Conservation (phyloP, 352 stramenopile species). For the Phytophthora sp. region DNA sequence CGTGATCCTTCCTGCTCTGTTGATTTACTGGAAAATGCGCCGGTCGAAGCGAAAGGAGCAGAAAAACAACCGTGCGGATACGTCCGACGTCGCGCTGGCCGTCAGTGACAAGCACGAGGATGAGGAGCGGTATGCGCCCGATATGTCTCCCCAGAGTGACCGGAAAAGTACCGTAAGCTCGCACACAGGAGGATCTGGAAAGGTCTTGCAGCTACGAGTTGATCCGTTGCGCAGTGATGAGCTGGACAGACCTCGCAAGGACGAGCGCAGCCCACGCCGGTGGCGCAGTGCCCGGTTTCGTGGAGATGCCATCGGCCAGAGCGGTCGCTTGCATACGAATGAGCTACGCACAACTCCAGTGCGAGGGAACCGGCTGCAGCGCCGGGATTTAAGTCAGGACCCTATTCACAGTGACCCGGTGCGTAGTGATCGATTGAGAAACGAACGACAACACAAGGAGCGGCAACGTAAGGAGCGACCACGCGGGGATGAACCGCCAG, state of each 20-base stretch:
- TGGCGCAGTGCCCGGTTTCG: constrained; percentile 25
- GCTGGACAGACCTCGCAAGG: constrained; percentile 13
- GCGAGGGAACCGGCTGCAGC: constrained; percentile 24
- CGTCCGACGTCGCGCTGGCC: constrained; percentile 29
- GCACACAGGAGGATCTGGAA: constrained; percentile 21
- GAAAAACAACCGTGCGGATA: constrained; percentile 9
- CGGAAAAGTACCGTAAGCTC: constrained; percentile 27
- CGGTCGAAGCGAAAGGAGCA: constrained; percentile 25
- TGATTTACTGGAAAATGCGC: constrained; percentile 37
- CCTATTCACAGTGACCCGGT: constrained; percentile 25
- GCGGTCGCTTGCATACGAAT: constrained; percentile 21
- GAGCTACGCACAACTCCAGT: constrained; percentile 23
- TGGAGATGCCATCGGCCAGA: constrained; percentile 13
- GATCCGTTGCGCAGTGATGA: constrained; percentile 27
- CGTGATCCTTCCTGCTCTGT: constrained; percentile 31
- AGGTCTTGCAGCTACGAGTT: constrained; percentile 26
- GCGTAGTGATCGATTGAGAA: constrained; percentile 20
- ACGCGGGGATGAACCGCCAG: constrained; percentile 13
- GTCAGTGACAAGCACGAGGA: constrained; percentile 39
- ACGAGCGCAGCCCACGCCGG: constrained; percentile 20
- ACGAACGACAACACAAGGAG: constrained; percentile 23
- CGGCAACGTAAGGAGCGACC: constrained; percentile 20
- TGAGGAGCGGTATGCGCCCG: constrained; percentile 32
- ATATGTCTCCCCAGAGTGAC: constrained; percentile 36
- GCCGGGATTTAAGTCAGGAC: constrained; percentile 27